Percentiles rank a stretch among this genome's conserved stretches.
These are phyloP conservation scores for Bothriochloa decipiens DNA, from an alignment of 176 grass and related monocot species.

Conservation along the genomic window DNA sequence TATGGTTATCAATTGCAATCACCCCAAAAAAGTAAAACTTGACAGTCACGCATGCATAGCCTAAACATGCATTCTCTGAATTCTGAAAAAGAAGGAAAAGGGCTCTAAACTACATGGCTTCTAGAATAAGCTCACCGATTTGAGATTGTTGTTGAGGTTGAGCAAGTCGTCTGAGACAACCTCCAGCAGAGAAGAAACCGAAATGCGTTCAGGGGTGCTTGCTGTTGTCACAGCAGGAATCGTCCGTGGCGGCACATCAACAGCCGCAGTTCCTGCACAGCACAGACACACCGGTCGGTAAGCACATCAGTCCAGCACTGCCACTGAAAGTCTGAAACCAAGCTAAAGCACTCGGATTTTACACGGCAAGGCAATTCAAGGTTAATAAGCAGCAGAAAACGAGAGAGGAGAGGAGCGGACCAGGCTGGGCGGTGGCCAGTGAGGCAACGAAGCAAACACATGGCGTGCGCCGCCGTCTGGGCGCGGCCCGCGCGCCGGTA, in stretches of 20 bases:
- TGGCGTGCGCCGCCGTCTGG: slow-evolving; percentile 54
- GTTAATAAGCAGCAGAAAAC: background rate
- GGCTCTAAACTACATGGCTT: slow-evolving; percentile 5
- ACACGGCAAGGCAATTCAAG: background rate
- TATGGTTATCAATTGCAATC: background rate
- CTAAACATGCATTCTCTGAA: background rate
- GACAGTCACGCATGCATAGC: background rate
- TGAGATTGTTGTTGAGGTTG: slow-evolving; percentile 86
- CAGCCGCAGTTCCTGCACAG: slow-evolving; percentile 41
- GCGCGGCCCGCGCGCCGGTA: slow-evolving; percentile 25
- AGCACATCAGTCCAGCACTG: slow-evolving; percentile 10
- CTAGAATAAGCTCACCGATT: slow-evolving; percentile 64
- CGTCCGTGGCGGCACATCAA: slow-evolving; percentile 41
- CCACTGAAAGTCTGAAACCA: background rate
- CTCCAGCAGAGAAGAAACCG: slow-evolving; percentile 70
- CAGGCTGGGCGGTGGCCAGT: slow-evolving; percentile 51
- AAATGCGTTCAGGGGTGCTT: slow-evolving; percentile 35
- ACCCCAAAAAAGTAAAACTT: background rate
- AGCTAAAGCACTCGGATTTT: background rate
- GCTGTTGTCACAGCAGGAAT: slow-evolving; percentile 25
- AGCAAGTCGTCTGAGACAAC: slow-evolving; percentile 77
- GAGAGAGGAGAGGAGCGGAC: slow-evolving; percentile 27
- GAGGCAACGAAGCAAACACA: slow-evolving; percentile 77
- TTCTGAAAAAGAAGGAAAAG: background rate
- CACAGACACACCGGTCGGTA: background rate